Conservation (phyloP, 208 protist species). For the Leishmania guyanensis region DNA sequence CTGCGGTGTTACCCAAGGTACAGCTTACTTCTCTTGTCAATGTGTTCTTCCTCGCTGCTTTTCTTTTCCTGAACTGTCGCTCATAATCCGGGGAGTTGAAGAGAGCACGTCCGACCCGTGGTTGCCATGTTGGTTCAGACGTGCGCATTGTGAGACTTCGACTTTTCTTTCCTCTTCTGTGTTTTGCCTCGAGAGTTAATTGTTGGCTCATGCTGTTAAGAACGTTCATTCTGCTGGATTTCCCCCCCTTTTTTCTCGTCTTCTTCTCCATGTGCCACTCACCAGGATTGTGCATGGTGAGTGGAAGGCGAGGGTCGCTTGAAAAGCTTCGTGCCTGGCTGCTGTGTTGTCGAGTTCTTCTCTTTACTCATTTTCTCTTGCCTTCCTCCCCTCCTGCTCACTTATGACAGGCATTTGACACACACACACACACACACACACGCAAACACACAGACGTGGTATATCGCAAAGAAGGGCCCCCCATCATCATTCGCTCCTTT, state of each 20-base stretch:
- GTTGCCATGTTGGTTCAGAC: not conserved
- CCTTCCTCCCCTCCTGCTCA: too few relatives aligned
- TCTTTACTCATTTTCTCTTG: not conserved
- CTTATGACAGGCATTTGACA: not conserved
- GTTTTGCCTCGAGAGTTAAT: too few relatives aligned
- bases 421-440: not conserved
- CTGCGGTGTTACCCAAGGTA: not conserved
- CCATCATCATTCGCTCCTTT: not conserved
- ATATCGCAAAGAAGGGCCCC: not conserved
- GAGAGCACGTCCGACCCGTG: not conserved
- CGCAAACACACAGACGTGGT: not conserved
- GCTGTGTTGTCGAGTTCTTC: not conserved
- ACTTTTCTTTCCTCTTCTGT: not conserved
- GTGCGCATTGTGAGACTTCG: not conserved
- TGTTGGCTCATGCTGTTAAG: too few relatives aligned
- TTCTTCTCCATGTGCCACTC: too few relatives aligned
- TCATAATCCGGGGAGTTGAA: not conserved
- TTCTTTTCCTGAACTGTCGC: not conserved
- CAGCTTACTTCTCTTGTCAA: not conserved
- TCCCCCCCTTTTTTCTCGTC: too few relatives aligned
- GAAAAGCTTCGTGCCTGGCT: too few relatives aligned
- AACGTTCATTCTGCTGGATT: too few relatives aligned
- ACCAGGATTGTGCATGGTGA: too few relatives aligned
- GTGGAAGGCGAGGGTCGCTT: too few relatives aligned
- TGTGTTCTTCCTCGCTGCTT: not conserved